These are phyloP conservation scores for Talaromyces stipitatus DNA, from an alignment of 495 filamentous ascomycete species.

Conservation along the genomic window DNA sequence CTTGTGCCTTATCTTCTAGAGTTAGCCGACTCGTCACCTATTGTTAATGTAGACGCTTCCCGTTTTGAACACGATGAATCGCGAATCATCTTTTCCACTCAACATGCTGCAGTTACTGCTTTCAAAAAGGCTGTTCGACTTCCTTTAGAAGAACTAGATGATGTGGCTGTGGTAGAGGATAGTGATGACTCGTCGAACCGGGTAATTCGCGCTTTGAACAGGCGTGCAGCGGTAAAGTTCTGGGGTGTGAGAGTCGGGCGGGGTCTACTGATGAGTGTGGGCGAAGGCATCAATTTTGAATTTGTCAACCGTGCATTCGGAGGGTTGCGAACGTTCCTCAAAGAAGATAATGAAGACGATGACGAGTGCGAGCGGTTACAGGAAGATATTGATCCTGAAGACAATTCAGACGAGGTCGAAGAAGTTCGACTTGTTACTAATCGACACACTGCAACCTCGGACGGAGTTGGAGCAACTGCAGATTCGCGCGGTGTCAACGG, in stretches of 20 bases:
- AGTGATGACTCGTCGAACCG: conserved; percentile 15
- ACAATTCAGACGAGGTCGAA: conserved; percentile 32
- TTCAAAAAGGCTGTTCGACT: conserved; percentile 47
- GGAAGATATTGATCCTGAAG: conserved; percentile 35
- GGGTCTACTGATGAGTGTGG: conserved; percentile 55
- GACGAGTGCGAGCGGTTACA: conserved; percentile 32
- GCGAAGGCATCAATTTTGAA: conserved; percentile 46
- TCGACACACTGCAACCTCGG: neutral
- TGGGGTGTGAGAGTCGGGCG: conserved; percentile 58
- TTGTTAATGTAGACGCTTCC: conserved; percentile 52
- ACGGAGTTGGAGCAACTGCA: neutral
- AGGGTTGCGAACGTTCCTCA: conserved; percentile 36
- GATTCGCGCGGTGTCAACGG: neutral
- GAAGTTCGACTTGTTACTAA: conserved; percentile 17
- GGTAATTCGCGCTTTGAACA: conserved; percentile 25
- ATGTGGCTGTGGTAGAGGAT: conserved; percentile 22
- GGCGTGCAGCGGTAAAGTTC: conserved; percentile 38
- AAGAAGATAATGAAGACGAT: conserved; percentile 28
- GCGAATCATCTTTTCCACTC: conserved; percentile 43
- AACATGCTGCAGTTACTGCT: conserved; percentile 48
- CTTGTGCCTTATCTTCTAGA: conserved; percentile 52
- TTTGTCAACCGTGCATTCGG: conserved; percentile 59
- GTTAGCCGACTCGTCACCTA: conserved; percentile 36
- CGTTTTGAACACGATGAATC: conserved; percentile 50
- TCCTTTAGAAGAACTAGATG: conserved; percentile 40